Conservation (phyloP, 306 rosid species). For the Medicago arabica region DNA sequence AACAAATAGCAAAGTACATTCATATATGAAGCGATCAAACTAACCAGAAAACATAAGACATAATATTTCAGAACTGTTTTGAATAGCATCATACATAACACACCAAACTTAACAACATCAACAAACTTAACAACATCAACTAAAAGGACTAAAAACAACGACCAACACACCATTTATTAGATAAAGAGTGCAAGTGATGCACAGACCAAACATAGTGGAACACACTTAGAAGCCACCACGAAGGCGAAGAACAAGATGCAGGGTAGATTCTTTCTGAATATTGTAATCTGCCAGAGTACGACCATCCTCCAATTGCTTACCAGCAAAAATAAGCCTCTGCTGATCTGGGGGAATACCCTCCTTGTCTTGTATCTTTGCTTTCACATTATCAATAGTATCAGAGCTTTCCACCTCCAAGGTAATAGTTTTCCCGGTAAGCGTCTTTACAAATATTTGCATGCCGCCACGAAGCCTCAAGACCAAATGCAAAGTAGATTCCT, state of each 20-base stretch:
- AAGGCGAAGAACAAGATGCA: background rate
- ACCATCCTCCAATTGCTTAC: background rate
- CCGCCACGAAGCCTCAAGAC: constrained; percentile 1
- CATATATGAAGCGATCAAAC: no score
- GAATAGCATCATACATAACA: no score
- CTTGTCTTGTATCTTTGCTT: background rate
- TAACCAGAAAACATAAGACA: background rate
- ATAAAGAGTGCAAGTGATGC: background rate
- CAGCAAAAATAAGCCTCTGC: background rate
- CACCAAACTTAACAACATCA: no score
- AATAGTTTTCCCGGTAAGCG: background rate
- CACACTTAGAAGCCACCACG: background rate
- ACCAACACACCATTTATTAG: background rate
- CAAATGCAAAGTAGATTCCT: constrained; percentile 5
- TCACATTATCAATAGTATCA: background rate
- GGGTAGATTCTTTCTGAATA: background rate
- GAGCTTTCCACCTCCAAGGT: background rate
- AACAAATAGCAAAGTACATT: no score
- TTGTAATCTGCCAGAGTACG: background rate
- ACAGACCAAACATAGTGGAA: background rate
- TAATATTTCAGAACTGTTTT: background rate
- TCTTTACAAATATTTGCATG: background rate
- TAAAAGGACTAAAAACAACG: no score
- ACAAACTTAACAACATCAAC: no score
- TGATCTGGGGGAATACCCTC: background rate